These are phyloP conservation scores for Neofusicoccum cordaticola DNA, from an alignment of 2,329 filamentous ascomycete species.

Conservation along the genomic window DNA sequence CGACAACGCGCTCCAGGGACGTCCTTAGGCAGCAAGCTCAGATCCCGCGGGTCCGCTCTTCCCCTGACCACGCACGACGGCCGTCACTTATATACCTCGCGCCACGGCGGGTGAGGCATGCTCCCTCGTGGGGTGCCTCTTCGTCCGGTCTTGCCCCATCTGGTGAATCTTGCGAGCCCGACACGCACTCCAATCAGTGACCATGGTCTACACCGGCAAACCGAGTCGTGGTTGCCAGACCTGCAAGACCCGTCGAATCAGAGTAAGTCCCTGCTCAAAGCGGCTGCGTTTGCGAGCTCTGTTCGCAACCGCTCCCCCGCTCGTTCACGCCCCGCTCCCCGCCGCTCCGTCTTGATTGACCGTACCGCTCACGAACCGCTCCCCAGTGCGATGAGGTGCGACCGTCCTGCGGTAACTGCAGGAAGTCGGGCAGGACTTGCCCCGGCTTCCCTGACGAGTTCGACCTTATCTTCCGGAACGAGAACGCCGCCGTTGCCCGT, in stretches of 20 bases:
- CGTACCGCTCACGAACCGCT: conserved; percentile 18
- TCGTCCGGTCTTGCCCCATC: conserved; percentile 8
- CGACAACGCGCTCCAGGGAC: too few relatives aligned
- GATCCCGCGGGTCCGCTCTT: neutral
- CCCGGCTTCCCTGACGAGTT: conserved; percentile 70
- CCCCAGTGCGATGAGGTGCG: conserved; percentile 65
- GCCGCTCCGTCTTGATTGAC: neutral
- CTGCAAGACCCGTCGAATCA: conserved; percentile 70
- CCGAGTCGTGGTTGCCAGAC: conserved; percentile 63
- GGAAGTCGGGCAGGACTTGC: conserved; percentile 61
- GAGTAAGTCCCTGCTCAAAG: conserved; percentile 50
- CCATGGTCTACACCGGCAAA: conserved; percentile 42
- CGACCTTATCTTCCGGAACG: conserved; percentile 69
- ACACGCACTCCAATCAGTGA: neutral
- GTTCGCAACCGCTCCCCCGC: neutral
- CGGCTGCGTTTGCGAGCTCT: neutral
- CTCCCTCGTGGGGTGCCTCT: conserved; percentile 2
- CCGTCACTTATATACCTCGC: conserved; percentile 6
- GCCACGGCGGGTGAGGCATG: conserved; percentile 12
- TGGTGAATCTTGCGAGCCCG: conserved; percentile 7
- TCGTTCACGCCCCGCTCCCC: neutral
- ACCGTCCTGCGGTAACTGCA: conserved; percentile 64
- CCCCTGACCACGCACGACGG: neutral
- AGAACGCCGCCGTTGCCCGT: conserved; percentile 65
- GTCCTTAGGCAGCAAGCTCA: conserved; percentile 5